A percentile compares a stretch with the other conserved stretches of the same genome.
These are phyloP conservation scores for Pichia manshurica DNA, from an alignment of 805 yeast species.

Conservation along the genomic window DNA sequence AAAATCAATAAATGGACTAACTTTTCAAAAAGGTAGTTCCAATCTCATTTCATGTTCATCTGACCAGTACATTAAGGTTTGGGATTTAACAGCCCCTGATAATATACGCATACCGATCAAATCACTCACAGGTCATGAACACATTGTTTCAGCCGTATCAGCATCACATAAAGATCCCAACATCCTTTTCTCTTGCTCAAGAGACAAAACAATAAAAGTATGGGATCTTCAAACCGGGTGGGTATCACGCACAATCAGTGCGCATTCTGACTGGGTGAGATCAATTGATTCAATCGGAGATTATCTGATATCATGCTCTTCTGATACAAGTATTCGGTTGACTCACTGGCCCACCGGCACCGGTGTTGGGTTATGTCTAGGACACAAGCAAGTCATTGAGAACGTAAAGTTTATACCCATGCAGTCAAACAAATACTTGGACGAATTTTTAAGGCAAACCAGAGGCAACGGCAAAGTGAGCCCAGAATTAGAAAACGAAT, in stretches of 20 bases:
- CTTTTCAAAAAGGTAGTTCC: constrained; percentile 42
- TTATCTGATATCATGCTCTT: constrained; percentile 65
- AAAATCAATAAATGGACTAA: constrained; percentile 53
- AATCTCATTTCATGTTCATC: constrained; percentile 44
- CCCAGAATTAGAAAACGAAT: constrained; percentile 20
- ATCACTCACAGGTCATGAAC: constrained; percentile 80
- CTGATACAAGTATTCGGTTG: constrained; percentile 68
- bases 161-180: constrained; percentile 45
- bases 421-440: constrained; percentile 42
- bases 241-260: constrained; percentile 58
- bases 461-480: neutral
- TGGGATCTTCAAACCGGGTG: constrained; percentile 71
- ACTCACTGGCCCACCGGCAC: constrained; percentile 62
- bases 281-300: constrained; percentile 38
- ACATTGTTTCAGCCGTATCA: constrained; percentile 62
- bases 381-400: constrained; percentile 83
- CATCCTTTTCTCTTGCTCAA: constrained; percentile 52
- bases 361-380: constrained; percentile 60
- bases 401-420: constrained; percentile 60
- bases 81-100: constrained; percentile 44
- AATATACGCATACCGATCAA: constrained; percentile 36
- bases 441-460: constrained; percentile 32
- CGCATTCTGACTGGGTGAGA: constrained; percentile 89
- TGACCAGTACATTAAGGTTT: constrained; percentile 56
- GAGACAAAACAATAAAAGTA: constrained; percentile 54